Percentiles rank a stretch among this genome's conserved stretches.
phyloP scores from a whole-genome alignment of 805 yeast genomes.

The Peterozyma xylosa region DNA sequence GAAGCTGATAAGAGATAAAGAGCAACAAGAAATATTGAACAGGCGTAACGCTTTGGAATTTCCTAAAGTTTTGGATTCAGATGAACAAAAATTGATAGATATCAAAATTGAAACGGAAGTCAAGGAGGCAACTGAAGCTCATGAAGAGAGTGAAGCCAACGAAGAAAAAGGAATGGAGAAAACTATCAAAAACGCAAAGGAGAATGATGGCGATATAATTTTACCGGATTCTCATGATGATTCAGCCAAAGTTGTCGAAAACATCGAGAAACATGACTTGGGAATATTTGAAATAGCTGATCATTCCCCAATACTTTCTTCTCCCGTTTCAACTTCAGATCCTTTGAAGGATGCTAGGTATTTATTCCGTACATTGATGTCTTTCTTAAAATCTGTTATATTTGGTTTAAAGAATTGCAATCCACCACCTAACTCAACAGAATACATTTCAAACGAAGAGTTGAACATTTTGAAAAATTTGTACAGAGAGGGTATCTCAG shows the following conservation, averaged over 20 bases:
- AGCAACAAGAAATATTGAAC: slow-evolving; percentile 26
- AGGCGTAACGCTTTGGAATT: slow-evolving; percentile 20
- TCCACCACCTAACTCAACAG: slow-evolving; percentile 61
- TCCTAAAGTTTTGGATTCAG: slow-evolving; percentile 16
- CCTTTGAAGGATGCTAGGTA: slow-evolving; percentile 84
- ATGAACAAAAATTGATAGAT: neutral
- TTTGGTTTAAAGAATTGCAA: slow-evolving; percentile 86
- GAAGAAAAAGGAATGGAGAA: slow-evolving; percentile 4
- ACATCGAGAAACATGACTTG: slow-evolving; percentile 10
- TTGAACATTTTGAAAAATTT: slow-evolving; percentile 66
- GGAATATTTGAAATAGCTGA: slow-evolving; percentile 40
- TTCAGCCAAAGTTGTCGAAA: slow-evolving; percentile 1
- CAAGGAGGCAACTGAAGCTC: slow-evolving; percentile 13
- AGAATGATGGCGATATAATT: neutral
- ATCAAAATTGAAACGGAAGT: slow-evolving; percentile 21
- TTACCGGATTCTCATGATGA: slow-evolving; percentile 5
- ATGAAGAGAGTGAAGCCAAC: neutral
- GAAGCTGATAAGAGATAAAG: slow-evolving; percentile 32
- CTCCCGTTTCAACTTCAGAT: slow-evolving; percentile 46
- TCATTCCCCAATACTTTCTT: slow-evolving; percentile 51
- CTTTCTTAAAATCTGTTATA: slow-evolving; percentile 82
- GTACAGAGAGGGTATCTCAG: slow-evolving; percentile 78
- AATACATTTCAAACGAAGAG: slow-evolving; percentile 60
- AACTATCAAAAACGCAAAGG: slow-evolving; percentile 8
- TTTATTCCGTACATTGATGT: slow-evolving; percentile 80